Base-by-base conservation (phyloP, 2,329 filamentous ascomycete species). In the Clarireedia homoeocarpa region DNA sequence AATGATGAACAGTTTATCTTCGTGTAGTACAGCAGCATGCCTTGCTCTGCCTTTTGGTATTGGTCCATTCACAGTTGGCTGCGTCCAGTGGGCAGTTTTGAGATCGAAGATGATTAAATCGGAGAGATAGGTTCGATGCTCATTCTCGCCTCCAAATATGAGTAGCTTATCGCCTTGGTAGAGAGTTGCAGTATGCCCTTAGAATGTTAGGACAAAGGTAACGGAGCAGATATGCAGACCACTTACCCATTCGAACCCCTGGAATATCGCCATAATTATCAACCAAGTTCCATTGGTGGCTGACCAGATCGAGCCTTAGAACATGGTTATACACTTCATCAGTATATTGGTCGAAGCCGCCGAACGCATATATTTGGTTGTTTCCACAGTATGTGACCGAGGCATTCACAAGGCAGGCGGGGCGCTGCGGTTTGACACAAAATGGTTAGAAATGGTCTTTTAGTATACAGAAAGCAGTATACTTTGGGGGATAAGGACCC, bases 281-380 rank as follows among this genome's bases (percentile, higher is more conserved):
- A 20, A 99, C 92, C 51, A 99, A 76, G 63, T 84, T 94, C 94
- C 94, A 99, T 70, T 94, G 89, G 64, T 94, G 85, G 60, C 86
- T 91, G 59, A 86, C 79, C 61, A 99, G 80, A 70, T 99, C 91
- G 51, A 99, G 75, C 65, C 84, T 86, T 61, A 99, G 77, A 44
- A 99, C 94, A 74, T 99, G 94, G 69, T 99, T 99, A 74, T 99
- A 99, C 17, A 99, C 86, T 75, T 99, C 94, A 71, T 99, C 94
- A 0, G 94, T 99, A 70, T 96, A 97, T 72, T 97, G 92, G 69
- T 99, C 94, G 68, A 99, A 99, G 17, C 94, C 94, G 45, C 94
- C 94, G 76, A 99, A 99, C 10, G 92, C 94, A 72, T 95, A 97
- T 65, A 99, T 97, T 72, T 94, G 85, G 70, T 97, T 94, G 73